A percentile compares a stretch with the other conserved stretches of the same genome.
phyloP scores from a whole-genome alignment of 169 alveolate genomes.

The Plasmodium vivax region DNA sequence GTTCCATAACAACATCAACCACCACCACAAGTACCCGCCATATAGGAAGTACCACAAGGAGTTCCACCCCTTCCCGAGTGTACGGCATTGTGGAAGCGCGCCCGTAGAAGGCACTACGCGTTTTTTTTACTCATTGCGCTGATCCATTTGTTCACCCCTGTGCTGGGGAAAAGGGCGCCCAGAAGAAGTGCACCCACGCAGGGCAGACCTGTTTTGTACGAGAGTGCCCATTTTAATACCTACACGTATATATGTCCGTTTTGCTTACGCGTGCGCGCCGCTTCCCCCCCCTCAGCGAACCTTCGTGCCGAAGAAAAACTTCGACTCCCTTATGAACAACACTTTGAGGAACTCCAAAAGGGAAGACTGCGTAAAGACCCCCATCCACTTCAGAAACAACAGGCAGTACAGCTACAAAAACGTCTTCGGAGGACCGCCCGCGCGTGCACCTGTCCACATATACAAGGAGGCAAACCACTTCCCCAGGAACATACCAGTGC shows the following conservation, averaged over 20 bases:
- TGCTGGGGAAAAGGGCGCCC: neutral
- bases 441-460: neutral
- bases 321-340: constrained; percentile 27
- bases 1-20: constrained; percentile 13
- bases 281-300: neutral
- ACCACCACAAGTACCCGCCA: constrained; percentile 7
- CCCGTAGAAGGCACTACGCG: neutral
- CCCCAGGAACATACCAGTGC: constrained; percentile 36
- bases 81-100: neutral
- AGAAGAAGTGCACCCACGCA: neutral
- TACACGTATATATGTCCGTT: neutral
- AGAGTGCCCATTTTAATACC: neutral
- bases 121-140: neutral
- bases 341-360: constrained; percentile 16
- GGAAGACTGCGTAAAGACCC: constrained; percentile 29
- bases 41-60: constrained; percentile 6
- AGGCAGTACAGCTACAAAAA: constrained; percentile 24
- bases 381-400: constrained; percentile 18
- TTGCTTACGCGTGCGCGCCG: neutral
- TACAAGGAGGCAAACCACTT: constrained; percentile 20
- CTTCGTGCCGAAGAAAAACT: neutral
- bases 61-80: constrained; percentile 25
- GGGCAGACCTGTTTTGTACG: neutral
- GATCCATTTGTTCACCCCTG: neutral
- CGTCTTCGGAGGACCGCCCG: constrained; percentile 23